These are phyloP conservation scores for Graphilbum fragrans DNA, from an alignment of 2,329 filamentous ascomycete genomes.

Conservation along the genomic window DNA sequence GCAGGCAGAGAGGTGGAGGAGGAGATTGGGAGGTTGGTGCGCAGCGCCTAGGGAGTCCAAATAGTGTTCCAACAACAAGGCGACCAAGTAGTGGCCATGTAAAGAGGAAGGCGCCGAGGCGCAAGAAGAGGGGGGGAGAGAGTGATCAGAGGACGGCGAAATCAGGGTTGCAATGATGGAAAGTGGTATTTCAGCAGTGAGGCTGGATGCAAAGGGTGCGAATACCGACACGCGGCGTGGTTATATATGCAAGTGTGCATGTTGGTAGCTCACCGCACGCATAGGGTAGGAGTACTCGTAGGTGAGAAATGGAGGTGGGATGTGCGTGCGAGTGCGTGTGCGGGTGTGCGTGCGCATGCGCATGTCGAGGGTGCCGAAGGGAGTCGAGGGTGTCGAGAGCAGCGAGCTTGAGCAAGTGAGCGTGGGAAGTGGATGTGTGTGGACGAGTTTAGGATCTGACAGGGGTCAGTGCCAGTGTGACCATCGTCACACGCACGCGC, in stretches of 20 bases:
- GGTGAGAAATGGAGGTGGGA: neutral
- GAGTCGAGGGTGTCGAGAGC: neutral
- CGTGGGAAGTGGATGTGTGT: neutral
- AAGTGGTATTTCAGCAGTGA: too few species aligned
- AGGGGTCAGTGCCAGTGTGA: neutral
- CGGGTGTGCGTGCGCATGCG: neutral
- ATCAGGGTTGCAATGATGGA: too few species aligned
- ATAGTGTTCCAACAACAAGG: neutral
- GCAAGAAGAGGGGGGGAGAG: too few species aligned
- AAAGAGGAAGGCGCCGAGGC: too few species aligned
- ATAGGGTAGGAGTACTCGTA: neutral
- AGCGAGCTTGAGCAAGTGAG: neutral
- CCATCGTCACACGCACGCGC: neutral
- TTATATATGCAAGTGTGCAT: neutral
- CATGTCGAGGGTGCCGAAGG: neutral
- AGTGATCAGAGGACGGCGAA: too few species aligned
- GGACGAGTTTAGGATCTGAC: neutral
- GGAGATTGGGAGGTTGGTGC: neutral
- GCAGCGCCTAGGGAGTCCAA: neutral
- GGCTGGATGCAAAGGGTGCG: too few species aligned
- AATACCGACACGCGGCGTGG: neutral
- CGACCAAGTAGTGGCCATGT: too few species aligned
- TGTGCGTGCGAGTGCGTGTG: too few species aligned
- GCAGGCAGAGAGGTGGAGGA: too few species aligned
- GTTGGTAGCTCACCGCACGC: neutral